A percentile compares a stretch with the other conserved stretches of the same genome.
phyloP scores from a whole-genome alignment of 2,329 filamentous ascomycete species.

The Orbilia quercus region DNA sequence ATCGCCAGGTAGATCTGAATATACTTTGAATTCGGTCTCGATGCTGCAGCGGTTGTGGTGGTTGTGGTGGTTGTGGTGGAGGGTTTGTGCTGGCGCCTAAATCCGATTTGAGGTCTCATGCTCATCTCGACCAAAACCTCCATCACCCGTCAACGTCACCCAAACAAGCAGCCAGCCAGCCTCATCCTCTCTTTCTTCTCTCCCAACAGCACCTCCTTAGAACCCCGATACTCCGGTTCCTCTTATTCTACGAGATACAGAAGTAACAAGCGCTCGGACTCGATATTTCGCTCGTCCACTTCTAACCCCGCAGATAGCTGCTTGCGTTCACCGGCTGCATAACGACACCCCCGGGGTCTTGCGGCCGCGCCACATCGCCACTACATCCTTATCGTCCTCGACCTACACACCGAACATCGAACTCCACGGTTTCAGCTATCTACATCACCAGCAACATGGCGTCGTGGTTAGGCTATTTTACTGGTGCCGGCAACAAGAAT shows the following conservation, averaged over 20 bases:
- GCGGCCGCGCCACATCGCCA: constrained; percentile 1
- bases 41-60: neutral
- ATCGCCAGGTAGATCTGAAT: neutral
- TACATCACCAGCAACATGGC: constrained; percentile 34
- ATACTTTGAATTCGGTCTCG: no score
- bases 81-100: no score
- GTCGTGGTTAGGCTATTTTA: constrained; percentile 16
- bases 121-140: constrained; percentile 39
- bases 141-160: constrained; percentile 56
- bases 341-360: constrained; percentile 10
- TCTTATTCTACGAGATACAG: constrained; percentile 1
- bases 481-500: constrained; percentile 75
- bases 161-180: constrained; percentile 18
- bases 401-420: constrained; percentile 11
- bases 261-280: neutral
- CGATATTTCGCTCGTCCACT: neutral
- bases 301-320: constrained; percentile 2
- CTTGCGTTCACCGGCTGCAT: neutral
- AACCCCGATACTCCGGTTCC: neutral
- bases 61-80: neutral
- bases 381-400: neutral
- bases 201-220: neutral
- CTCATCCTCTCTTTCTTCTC: constrained; percentile 13
- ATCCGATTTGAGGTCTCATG: constrained; percentile 31
- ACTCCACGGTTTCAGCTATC: neutral